Percentiles rank a stretch among this genome's conserved stretches.
These are phyloP conservation scores for Lasiodiplodia theobromae DNA, from an alignment of 2,329 filamentous ascomycete species.

Conservation along the genomic window DNA sequence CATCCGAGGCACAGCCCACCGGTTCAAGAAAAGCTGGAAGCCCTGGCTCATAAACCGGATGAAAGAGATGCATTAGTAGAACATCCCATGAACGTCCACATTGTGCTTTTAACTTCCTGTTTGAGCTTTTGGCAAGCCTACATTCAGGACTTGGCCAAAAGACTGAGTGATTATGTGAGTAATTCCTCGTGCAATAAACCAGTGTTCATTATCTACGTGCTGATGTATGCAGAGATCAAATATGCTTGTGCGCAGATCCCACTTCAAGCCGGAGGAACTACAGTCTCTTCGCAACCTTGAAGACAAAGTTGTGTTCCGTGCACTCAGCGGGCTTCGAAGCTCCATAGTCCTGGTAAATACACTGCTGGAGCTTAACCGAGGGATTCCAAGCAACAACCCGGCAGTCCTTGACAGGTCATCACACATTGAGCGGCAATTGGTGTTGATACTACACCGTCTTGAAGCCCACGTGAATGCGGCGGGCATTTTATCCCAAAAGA, in stretches of 20 bases:
- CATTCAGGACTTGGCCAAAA: constrained; percentile 2
- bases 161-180: too few relatives aligned
- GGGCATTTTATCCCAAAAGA: constrained; percentile 27
- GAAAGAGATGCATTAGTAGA: neutral
- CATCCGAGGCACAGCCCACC: constrained; percentile 12
- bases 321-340: neutral
- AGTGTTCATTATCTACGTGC: too few relatives aligned
- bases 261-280: neutral
- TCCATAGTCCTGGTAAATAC: neutral
- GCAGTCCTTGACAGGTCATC: neutral
- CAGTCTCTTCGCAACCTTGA: neutral
- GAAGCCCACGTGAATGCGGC: constrained; percentile 25
- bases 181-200: too few relatives aligned
- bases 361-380: too few relatives aligned
- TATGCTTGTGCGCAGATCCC: too few relatives aligned
- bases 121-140: constrained; percentile 29
- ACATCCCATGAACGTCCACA: constrained; percentile 30
- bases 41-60: neutral
- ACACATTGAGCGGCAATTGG: neutral
- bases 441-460: neutral
- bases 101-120: constrained; percentile 30
- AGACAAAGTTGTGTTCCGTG: neutral
- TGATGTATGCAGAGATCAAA: too few relatives aligned
- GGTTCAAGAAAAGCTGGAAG: neutral
- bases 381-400: neutral